These are phyloP conservation scores for Ophidiomyces ophidiicola DNA, from an alignment of 2,329 filamentous ascomycete genomes.

Conservation along the genomic window DNA sequence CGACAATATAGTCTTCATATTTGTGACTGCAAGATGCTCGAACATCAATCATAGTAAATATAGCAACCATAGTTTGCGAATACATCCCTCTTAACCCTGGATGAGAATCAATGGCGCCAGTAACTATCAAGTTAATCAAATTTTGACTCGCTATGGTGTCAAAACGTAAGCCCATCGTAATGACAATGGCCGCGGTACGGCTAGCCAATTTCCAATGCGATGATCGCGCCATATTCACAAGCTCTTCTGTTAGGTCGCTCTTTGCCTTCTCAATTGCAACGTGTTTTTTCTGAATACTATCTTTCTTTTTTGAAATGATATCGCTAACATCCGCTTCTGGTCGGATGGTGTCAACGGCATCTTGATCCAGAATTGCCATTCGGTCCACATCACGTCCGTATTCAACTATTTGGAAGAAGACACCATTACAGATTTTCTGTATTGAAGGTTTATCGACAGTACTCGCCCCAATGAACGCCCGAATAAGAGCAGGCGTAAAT, in stretches of 20 bases:
- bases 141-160: conserved; percentile 69
- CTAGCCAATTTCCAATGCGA: conserved; percentile 96
- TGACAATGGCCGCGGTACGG: conserved; percentile 76
- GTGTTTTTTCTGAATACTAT: conserved; percentile 63
- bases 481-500: conserved; percentile 80
- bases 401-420: conserved; percentile 75
- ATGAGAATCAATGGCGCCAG: conserved; percentile 79
- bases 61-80: conserved; percentile 60
- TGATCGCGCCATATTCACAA: conserved; percentile 61
- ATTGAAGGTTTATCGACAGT: conserved; percentile 89
- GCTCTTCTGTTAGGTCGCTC: conserved; percentile 62
- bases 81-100: conserved; percentile 74
- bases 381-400: conserved; percentile 81
- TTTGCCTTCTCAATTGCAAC: conserved; percentile 74
- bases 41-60: conserved; percentile 79
- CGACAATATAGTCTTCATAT: conserved; percentile 74
- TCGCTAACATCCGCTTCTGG: conserved; percentile 52
- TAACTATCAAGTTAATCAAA: conserved; percentile 70
- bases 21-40: conserved; percentile 75
- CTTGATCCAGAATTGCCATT: conserved; percentile 68
- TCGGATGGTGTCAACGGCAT: conserved; percentile 57
- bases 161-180: conserved; percentile 84
- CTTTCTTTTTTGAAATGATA: conserved; percentile 53
- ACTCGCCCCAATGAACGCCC: conserved; percentile 77
- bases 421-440: conserved; percentile 71